A percentile compares a stretch with the other conserved stretches of the same genome.
Conservation (phyloP, 2,329 filamentous ascomycete species). For the Ascochyta lentis region DNA sequence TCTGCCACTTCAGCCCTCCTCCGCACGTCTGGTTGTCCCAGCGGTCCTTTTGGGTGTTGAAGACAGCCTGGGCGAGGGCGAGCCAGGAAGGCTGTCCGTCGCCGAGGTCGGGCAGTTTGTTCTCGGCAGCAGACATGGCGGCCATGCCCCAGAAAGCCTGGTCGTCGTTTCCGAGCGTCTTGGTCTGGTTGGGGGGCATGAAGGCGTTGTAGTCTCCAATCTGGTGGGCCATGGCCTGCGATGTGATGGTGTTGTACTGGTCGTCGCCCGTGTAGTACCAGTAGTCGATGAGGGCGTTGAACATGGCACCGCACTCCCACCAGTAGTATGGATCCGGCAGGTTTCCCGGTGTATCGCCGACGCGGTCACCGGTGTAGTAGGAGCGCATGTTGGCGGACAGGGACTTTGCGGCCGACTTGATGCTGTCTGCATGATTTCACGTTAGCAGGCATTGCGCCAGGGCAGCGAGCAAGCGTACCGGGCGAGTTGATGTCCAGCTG, state of each 20-base stretch:
- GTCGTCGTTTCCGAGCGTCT: conserved; percentile 61
- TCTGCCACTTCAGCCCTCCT: conserved; percentile 83
- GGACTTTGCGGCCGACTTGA: conserved; percentile 66
- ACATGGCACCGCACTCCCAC: conserved; percentile 54
- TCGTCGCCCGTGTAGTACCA: conserved; percentile 53
- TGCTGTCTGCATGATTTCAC: conserved; percentile 58
- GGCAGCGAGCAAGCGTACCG: conserved; percentile 28
- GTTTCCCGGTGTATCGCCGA: conserved; percentile 66
- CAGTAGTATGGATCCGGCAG: conserved; percentile 54
- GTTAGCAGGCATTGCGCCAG: conserved; percentile 19
- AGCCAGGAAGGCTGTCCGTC: conserved; percentile 68
- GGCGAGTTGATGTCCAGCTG: conserved; percentile 37
- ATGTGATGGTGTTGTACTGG: conserved; percentile 48
- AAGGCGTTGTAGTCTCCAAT: conserved; percentile 75
- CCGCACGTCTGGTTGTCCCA: conserved; percentile 73
- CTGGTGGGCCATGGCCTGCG: conserved; percentile 72
- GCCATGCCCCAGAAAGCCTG: conserved; percentile 66
- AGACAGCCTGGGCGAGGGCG: conserved; percentile 72
- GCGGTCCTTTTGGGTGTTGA: conserved; percentile 71
- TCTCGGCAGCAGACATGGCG: conserved; percentile 64
- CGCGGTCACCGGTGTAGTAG: conserved; percentile 69
- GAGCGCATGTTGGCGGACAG: conserved; percentile 67
- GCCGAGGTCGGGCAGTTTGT: conserved; percentile 53
- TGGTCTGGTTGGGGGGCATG: conserved; percentile 76
- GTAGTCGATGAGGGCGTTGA: conserved; percentile 50